Evolutionary conservation across 345 rosid species (phyloP).

Genomic region (Sisymbrium altissimum): DNA sequence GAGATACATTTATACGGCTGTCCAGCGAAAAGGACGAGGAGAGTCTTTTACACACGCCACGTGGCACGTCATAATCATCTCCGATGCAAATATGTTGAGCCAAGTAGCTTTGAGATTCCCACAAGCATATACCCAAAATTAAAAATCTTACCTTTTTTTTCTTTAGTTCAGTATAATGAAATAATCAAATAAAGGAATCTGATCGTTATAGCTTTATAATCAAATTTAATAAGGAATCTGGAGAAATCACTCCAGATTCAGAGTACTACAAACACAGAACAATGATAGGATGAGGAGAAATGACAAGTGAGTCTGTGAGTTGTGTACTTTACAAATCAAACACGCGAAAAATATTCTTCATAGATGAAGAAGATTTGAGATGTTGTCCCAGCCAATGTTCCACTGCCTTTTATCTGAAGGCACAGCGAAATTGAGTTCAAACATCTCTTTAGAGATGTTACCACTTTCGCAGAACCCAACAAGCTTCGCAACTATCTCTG

Average conservation of each 20-base stretch:
- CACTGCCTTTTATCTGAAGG: conserved; percentile 88
- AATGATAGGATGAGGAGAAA: background rate
- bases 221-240: background rate
- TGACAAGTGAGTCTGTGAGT: background rate
- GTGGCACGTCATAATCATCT: background rate
- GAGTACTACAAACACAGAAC: background rate
- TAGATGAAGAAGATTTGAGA: conserved; percentile 76
- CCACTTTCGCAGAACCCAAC: conserved; percentile 90
- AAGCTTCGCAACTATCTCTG: conserved; percentile 91
- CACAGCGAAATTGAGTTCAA: conserved; percentile 89
- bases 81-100: background rate
- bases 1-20: conserved; percentile 6
- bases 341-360: too few species aligned
- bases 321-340: conserved; percentile 18
- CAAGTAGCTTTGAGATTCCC: background rate
- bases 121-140: background rate
- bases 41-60: background rate
- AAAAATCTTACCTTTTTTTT: background rate
- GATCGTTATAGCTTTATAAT: background rate
- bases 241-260: background rate
- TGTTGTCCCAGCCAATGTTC: conserved; percentile 90
- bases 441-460: conserved; percentile 94
- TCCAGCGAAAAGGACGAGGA: background rate
- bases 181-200: too few species aligned
- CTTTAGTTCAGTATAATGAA: background rate